Evolutionary conservation across 768 basidiomycete genomes (phyloP).

Genomic region (Russula olivacea): DNA sequence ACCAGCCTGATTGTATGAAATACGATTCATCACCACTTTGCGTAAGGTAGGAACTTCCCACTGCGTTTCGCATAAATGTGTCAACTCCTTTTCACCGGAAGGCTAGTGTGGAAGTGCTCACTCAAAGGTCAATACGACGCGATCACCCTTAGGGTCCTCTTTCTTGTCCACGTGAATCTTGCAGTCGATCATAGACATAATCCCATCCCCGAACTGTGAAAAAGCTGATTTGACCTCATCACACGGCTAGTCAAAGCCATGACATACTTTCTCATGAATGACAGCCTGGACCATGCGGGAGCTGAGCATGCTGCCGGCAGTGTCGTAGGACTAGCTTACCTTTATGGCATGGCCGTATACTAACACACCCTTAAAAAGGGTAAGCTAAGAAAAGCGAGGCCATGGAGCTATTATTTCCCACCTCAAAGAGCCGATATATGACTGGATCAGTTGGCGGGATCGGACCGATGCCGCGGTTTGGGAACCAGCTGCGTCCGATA

Average conservation of each 20-base stretch:
- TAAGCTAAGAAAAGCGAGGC: background rate
- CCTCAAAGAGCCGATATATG: constrained; percentile 79
- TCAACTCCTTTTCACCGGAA: constrained; percentile 2
- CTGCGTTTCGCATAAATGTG: constrained; percentile 33
- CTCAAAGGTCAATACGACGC: constrained; percentile 76
- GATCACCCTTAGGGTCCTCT: constrained; percentile 71
- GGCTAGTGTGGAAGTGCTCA: constrained; percentile 33
- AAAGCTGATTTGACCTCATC: background rate
- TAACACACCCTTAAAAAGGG: constrained; percentile 46
- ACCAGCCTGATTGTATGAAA: background rate
- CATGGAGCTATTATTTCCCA: constrained; percentile 27
- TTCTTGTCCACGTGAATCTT: constrained; percentile 62
- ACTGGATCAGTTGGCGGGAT: constrained; percentile 74
- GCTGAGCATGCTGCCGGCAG: background rate
- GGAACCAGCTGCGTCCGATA: constrained; percentile 66
- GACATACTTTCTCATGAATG: constrained; percentile 65
- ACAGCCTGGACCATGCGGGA: constrained; percentile 41
- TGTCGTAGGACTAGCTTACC: constrained; percentile 34
- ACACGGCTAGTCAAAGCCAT: background rate
- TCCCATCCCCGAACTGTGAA: constrained; percentile 72
- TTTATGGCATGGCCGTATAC: constrained; percentile 81
- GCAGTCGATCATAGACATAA: constrained; percentile 88
- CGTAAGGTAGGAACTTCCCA: constrained; percentile 73
- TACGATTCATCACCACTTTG: constrained; percentile 46
- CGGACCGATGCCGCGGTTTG: constrained; percentile 63